Evolutionary conservation across 1,139 yeast genomes (phyloP), one percentile per base, ranked within the genome.

Genomic region (Scheffersomyces titani): DNA sequence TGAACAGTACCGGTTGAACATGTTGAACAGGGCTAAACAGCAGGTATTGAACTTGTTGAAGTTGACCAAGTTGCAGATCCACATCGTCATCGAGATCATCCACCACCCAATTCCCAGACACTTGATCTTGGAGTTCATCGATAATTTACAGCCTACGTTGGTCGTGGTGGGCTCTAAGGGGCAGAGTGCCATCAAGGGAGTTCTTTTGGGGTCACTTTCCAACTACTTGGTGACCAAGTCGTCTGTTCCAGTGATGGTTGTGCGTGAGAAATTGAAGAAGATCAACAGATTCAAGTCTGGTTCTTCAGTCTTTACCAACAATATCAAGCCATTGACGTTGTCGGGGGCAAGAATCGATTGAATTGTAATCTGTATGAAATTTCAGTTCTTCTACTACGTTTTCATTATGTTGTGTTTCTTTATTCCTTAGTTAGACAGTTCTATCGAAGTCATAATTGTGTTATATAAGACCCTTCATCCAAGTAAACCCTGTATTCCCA

Each of bases 81-180:
- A 89, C 71, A 85, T 89, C 51, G 92, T 88, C 30, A 79, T 89
- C 62, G 93, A 89, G 70, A 88, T 89, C 45, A 82, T 89, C 55
- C 94, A 89, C 67, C 96, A 93, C 70, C 93, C 94, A 46, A 90
- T 88, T 60, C 97, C 98, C 6, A 84, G 93, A 63, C 97, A 92
- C 68, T 84, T 92, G 67, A 82, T 93, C 56, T 86, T 89, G 60
- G 97, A 92, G 65, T 80, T 92, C 65, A 89, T 92, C 58, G 93
- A 91, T 68, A 89, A 90, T 63, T 79, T 92, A 58, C 86, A 88
- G 60, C 98, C 98, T 0, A 86, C 91, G 0, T 76, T 92, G 66
- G 94, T 93, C 19, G 86, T 92, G 57, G 90, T 92, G 45, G 96
- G 96, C 0, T 88, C 93, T 18, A 84, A 89, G 65, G 96, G 96